Evolutionary conservation across 805 yeast genomes (phyloP).

Genomic region (Lachancea meyersii): DNA sequence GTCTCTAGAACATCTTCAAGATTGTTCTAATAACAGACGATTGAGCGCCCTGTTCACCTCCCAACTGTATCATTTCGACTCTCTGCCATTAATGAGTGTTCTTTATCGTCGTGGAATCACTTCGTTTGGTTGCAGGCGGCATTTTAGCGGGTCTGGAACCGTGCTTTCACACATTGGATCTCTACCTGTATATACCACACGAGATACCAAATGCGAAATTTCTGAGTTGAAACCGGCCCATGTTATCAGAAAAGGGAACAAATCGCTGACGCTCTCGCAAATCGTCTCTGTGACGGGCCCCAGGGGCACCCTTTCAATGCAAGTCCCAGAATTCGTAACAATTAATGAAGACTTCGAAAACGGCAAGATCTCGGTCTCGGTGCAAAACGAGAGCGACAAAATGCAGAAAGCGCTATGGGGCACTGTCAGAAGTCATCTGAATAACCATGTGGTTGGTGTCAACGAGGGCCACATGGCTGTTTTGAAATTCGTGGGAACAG

Average conservation of each 20-base stretch:
- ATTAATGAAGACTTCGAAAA: conserved; percentile 27
- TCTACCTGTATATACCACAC: conserved; percentile 62
- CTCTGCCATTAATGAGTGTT: too few relatives aligned
- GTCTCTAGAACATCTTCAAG: too few relatives aligned
- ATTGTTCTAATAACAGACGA: too few relatives aligned
- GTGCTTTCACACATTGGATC: conserved; percentile 68
- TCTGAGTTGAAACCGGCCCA: conserved; percentile 45
- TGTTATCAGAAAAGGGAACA: conserved; percentile 60
- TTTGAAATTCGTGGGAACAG: conserved; percentile 89
- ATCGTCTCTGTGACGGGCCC: conserved; percentile 68
- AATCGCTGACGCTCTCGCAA: conserved; percentile 50
- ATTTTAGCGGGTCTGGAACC: background rate
- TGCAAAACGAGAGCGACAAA: conserved; percentile 50
- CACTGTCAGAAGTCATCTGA: conserved; percentile 71
- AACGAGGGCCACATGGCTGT: conserved; percentile 89
- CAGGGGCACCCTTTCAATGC: conserved; percentile 56
- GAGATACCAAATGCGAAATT: conserved; percentile 45
- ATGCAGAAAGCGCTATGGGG: conserved; percentile 93
- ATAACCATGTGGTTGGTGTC: conserved; percentile 79
- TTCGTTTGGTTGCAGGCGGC: background rate
- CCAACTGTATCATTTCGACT: too few relatives aligned
- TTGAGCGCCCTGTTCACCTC: too few relatives aligned
- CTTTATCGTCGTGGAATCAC: too few relatives aligned
- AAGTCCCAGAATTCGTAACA: conserved; percentile 66
- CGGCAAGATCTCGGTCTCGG: conserved; percentile 45